Conservation (phyloP, 192 early-diverging fungal genomes). For the Obelidium mucronatum region DNA sequence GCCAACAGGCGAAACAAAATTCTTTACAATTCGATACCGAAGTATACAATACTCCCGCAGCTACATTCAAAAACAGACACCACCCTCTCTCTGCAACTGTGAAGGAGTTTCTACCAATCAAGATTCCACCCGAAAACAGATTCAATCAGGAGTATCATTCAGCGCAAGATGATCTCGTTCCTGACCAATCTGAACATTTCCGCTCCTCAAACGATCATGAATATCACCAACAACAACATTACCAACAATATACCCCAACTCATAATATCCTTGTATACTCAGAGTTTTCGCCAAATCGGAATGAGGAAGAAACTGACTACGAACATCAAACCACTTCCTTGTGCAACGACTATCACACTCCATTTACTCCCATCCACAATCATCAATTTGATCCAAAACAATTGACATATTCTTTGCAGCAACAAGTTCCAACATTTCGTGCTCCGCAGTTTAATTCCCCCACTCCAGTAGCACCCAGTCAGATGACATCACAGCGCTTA, state of each 20-base stretch:
- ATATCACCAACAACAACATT: not conserved
- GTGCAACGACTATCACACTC: too few relatives aligned
- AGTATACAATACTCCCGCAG: too few relatives aligned
- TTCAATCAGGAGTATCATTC: not conserved
- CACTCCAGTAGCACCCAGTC: not conserved
- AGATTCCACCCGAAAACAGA: not conserved
- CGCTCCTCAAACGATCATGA: not conserved
- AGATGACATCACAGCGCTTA: not conserved
- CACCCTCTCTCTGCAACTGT: not conserved
- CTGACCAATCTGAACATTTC: not conserved
- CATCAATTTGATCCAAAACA: too few relatives aligned
- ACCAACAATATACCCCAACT: not conserved
- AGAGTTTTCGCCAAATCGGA: too few relatives aligned
- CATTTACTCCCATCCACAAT: too few relatives aligned
- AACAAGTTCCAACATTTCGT: not conserved
- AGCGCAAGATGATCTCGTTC: not conserved
- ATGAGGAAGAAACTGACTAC: too few relatives aligned
- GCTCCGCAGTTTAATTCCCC: not conserved
- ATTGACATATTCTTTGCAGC: too few relatives aligned
- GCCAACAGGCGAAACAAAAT: not conserved
- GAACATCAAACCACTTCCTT: too few relatives aligned
- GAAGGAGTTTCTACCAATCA: not conserved
- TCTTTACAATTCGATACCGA: too few relatives aligned
- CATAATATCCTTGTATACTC: not conserved
- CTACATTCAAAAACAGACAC: not conserved